Evolutionary conservation across 148 eudicot genomes (phyloP).

Genomic region (Vaccinium vitisidaea): DNA sequence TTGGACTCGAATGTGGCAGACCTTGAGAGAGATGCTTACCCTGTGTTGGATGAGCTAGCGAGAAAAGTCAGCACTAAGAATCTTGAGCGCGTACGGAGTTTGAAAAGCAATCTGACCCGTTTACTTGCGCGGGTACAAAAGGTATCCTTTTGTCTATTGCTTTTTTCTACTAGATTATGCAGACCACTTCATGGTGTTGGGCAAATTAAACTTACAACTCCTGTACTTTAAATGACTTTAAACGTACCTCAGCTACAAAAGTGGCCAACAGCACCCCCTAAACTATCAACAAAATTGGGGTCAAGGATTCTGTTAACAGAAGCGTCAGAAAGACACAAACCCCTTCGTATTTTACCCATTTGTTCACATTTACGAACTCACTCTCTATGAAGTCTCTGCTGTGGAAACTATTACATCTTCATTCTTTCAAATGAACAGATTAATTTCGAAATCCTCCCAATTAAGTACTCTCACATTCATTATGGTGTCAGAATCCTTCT

Average conservation of each 20-base stretch:
- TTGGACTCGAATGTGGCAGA: slow-evolving; percentile 83
- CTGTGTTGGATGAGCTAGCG: slow-evolving; percentile 88
- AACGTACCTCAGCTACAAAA: background rate
- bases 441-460: background rate
- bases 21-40: slow-evolving; percentile 90
- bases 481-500: background rate
- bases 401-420: background rate
- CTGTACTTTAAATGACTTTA: background rate
- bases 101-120: slow-evolving; percentile 91
- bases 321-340: background rate
- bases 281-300: background rate
- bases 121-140: slow-evolving; percentile 96
- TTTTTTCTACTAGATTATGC: background rate
- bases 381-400: background rate
- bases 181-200: background rate
- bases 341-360: background rate
- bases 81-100: slow-evolving; percentile 91
- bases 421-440: background rate
- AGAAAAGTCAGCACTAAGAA: slow-evolving; percentile 87
- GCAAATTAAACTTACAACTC: background rate
- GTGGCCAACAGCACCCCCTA: background rate
- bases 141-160: slow-evolving; percentile 38
- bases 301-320: background rate
- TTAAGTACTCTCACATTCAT: background rate
- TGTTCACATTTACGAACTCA: background rate